Evolutionary conservation across 441 rosid species (phyloP), one percentile per base, ranked within the genome.

Genomic region (Adansonia gregorii): DNA sequence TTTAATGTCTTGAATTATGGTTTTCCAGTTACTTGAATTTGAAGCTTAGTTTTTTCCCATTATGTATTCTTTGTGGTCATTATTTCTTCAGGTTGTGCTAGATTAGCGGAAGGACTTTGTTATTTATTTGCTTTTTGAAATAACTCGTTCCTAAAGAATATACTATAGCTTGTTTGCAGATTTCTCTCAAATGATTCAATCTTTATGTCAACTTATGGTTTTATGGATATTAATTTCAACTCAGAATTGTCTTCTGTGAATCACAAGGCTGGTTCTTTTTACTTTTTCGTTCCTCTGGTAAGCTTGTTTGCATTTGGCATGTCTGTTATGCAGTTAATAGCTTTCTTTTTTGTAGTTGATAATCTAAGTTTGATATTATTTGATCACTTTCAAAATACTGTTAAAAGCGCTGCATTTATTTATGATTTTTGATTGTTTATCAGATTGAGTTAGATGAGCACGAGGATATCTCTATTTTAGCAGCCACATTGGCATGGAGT

Each of bases 361-460:
- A n/a, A 43, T 22, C 8, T 8, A 45, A 58, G 67, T 58, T 17
- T 22, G 41, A 46, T 27, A 11, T 46, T 70, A 35, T 60, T 3
- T 52, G 43, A 54, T 78, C 64, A 12, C 43, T 46, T 68, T 70
- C 48, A 61, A 39, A 52, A 70, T 75, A 24, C 67, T 64, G 46
- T 64, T 74, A 55, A 45, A 76, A 66, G 51, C 56, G 67, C 54
- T 71, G 73, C 73, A 58, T 56, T 3, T 76, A 63, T 54, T 20
- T 78, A 75, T 3, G 74, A 4, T 78, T 69, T 69, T 75, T 24
- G 14, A 77, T 78, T 74, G 39, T 80, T 72, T 83, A 81, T 85
- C 95, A 95, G 99, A 87, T 95, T 39, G 99, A 94, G 84, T 84
- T 94, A 84, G 91, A 88, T 81, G 97, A 95, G 84, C 84, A 74